Conservation (phyloP, 1,284 basidiomycete species). For the Clitocybe nebularis region DNA sequence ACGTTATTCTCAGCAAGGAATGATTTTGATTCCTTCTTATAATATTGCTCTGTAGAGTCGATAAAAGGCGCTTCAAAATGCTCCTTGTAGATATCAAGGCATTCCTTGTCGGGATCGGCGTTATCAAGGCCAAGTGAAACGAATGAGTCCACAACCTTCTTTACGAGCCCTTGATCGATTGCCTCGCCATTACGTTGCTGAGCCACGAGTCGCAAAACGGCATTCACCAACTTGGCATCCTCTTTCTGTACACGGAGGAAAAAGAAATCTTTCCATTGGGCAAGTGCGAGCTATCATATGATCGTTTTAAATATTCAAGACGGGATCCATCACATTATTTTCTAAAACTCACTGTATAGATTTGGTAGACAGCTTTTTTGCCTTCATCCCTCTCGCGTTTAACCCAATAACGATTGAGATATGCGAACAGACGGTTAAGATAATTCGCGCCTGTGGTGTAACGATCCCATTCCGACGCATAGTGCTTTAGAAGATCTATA, state of each 20-base stretch:
- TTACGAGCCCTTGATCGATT: constrained; percentile 91
- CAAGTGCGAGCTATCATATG: constrained; percentile 75
- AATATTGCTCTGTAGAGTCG: constrained; percentile 85
- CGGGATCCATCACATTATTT: neutral
- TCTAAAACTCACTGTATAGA: constrained; percentile 95
- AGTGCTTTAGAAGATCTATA: constrained; percentile 87
- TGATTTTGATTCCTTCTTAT: constrained; percentile 85
- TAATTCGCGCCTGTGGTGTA: constrained; percentile 97
- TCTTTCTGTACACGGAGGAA: constrained; percentile 86
- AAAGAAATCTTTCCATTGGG: constrained; percentile 93
- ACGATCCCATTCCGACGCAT: constrained; percentile 91
- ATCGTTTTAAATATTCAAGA: constrained; percentile 3
- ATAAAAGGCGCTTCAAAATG: constrained; percentile 93
- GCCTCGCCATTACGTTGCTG: constrained; percentile 93
- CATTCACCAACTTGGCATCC: constrained; percentile 79
- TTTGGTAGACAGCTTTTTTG: constrained; percentile 89
- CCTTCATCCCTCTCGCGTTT: constrained; percentile 98
- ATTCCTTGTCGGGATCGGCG: constrained; percentile 85
- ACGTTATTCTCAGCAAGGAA: constrained; percentile 91
- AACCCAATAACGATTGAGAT: constrained; percentile 99
- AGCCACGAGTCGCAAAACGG: constrained; percentile 87
- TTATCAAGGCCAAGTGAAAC: constrained; percentile 95
- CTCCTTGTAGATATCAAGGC: constrained; percentile 92
- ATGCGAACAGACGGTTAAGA: constrained; percentile 93
- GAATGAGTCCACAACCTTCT: constrained; percentile 95